phyloP scores from a whole-genome alignment of 345 rosid genomes.

The Clausena lansium region DNA sequence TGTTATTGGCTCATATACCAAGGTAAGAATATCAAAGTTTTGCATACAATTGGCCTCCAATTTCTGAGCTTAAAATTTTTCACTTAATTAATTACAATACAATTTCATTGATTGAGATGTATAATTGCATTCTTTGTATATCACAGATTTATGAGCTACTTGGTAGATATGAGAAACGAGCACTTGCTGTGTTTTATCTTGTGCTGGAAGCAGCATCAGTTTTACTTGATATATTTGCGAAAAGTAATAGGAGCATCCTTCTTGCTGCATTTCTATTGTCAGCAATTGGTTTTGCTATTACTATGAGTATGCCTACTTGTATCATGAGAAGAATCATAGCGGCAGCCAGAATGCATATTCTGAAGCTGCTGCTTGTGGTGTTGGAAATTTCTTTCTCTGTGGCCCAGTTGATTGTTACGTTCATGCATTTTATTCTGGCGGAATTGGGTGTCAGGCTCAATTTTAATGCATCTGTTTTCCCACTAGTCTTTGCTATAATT shows the following conservation, averaged over 20 bases:
- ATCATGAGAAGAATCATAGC: not conserved
- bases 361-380: not conserved
- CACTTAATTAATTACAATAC: too few relatives aligned
- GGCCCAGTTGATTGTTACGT: not conserved
- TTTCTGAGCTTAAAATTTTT: too few relatives aligned
- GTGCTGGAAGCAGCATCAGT: not conserved
- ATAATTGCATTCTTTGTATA: not conserved
- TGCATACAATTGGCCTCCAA: too few relatives aligned
- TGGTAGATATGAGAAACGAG: not conserved
- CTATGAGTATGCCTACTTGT: not conserved
- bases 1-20: too few relatives aligned
- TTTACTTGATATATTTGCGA: not conserved
- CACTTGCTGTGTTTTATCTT: not conserved
- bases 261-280: conserved; percentile 1
- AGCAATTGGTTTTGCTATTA: not conserved
- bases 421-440: not conserved
- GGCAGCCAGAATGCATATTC: not conserved
- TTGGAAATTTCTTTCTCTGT: not conserved
- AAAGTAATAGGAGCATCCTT: not conserved
- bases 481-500: not conserved
- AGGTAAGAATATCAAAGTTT: too few relatives aligned
- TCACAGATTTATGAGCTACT: not conserved
- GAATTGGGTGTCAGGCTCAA: not conserved
- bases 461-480: not conserved
- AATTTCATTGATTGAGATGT: not conserved